Evolutionary conservation across 1,139 yeast genomes (phyloP).

Genomic region (Pichia sp.): DNA sequence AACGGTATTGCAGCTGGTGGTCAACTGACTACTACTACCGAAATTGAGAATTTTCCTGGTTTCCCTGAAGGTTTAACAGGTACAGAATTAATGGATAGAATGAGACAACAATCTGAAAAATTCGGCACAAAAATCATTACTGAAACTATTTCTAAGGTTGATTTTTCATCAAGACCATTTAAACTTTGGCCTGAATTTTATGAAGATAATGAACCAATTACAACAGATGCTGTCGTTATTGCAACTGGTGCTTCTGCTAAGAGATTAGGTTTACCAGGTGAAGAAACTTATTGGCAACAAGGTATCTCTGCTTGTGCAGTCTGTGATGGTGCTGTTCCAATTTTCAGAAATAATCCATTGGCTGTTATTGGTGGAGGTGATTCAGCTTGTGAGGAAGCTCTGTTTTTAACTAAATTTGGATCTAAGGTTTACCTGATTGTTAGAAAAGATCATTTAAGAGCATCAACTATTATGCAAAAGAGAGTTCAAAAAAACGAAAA

Average conservation of each 20-base stretch:
- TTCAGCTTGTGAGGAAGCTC: constrained; percentile 98
- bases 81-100: constrained; percentile 80
- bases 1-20: constrained; percentile 99
- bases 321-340: constrained; percentile 99
- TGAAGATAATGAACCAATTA: constrained; percentile 82
- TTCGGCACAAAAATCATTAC: constrained; percentile 94
- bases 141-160: constrained; percentile 90
- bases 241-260: constrained; percentile 99
- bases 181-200: constrained; percentile 95
- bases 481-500: constrained; percentile 79
- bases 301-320: constrained; percentile 99
- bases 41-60: constrained; percentile 96
- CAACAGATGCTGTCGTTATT: constrained; percentile 85
- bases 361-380: constrained; percentile 99
- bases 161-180: constrained; percentile 79
- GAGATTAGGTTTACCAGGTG: constrained; percentile 92
- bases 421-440: constrained; percentile 90
- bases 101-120: constrained; percentile 79
- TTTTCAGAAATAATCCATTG: constrained; percentile 93
- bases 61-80: constrained; percentile 95
- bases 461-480: constrained; percentile 94
- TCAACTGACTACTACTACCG: constrained; percentile 96
- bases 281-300: constrained; percentile 96
- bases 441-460: constrained; percentile 90
- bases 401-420: constrained; percentile 92